Conservation (phyloP, 192 early-diverging fungal species). For the Backusella parvicylindrica region DNA sequence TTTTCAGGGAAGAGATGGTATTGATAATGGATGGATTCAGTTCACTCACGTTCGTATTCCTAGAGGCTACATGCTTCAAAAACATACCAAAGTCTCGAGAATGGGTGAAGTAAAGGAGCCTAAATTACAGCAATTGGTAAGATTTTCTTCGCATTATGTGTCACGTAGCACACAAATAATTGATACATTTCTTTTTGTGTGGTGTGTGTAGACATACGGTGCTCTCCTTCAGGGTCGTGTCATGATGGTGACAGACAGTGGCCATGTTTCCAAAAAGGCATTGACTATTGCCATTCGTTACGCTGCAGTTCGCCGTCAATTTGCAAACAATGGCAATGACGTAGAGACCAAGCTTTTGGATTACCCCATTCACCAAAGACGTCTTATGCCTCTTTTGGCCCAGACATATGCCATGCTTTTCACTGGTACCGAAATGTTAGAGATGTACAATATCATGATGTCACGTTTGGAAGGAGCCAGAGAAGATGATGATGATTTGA, state of each 20-base stretch:
- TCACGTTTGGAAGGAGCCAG: slow-evolving; percentile 62
- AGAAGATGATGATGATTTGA: slow-evolving; percentile 57
- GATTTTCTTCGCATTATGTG: not conserved
- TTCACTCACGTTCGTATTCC: slow-evolving; percentile 91
- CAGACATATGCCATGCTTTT: slow-evolving; percentile 91
- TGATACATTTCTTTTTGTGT: not conserved
- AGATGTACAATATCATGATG: slow-evolving; percentile 80
- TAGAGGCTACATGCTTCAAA: slow-evolving; percentile 88
- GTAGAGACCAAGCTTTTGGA: slow-evolving; percentile 88
- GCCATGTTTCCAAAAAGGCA: slow-evolving; percentile 85
- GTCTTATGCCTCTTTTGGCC: slow-evolving; percentile 86
- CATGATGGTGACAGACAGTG: slow-evolving; percentile 81
- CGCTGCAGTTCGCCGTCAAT: slow-evolving; percentile 89
- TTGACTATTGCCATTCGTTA: slow-evolving; percentile 90
- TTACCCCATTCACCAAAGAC: slow-evolving; percentile 92
- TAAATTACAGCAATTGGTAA: slow-evolving; percentile 68
- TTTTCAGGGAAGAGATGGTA: slow-evolving; percentile 63
- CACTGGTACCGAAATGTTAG: slow-evolving; percentile 79
- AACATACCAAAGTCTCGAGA: slow-evolving; percentile 85
- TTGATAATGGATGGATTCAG: slow-evolving; percentile 93
- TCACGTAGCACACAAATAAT: not conserved
- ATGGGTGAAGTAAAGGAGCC: slow-evolving; percentile 80
- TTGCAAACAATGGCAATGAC: slow-evolving; percentile 54
- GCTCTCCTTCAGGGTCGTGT: slow-evolving; percentile 84
- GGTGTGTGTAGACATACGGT: slow-evolving; percentile 59